Evolutionary conservation across 2,329 filamentous ascomycete genomes (phyloP).

Genomic region (Didymella pinodella): DNA sequence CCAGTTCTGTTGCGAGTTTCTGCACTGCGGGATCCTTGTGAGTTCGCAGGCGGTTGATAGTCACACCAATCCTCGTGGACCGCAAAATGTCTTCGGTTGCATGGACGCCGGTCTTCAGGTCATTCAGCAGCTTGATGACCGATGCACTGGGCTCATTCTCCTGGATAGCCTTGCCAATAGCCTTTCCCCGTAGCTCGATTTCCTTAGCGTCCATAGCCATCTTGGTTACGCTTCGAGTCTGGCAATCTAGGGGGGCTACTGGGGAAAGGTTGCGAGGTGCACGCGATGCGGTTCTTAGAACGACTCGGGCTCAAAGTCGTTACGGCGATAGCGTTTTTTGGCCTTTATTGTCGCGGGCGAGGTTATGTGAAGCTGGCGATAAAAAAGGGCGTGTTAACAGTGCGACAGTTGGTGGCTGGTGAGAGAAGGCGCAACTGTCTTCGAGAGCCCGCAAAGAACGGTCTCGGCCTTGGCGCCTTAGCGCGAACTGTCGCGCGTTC

Average conservation of each 20-base stretch:
- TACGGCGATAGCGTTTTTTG: slow-evolving; percentile 4
- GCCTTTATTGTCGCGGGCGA: background rate
- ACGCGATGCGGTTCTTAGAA: slow-evolving; percentile 13
- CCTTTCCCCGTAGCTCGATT: slow-evolving; percentile 77
- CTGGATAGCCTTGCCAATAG: slow-evolving; percentile 78
- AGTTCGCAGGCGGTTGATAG: slow-evolving; percentile 83
- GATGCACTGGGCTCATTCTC: slow-evolving; percentile 77
- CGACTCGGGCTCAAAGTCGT: slow-evolving; percentile 16
- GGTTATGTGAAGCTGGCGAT: background rate
- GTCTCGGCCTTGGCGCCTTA: slow-evolving; percentile 14
- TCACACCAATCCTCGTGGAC: slow-evolving; percentile 89
- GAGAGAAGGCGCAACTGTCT: slow-evolving; percentile 1
- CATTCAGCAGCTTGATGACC: slow-evolving; percentile 76
- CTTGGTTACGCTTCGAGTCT: slow-evolving; percentile 2
- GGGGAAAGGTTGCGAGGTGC: slow-evolving; percentile 2
- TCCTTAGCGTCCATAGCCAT: slow-evolving; percentile 79
- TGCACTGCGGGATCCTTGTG: slow-evolving; percentile 79
- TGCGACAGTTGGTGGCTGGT: slow-evolving; percentile 9
- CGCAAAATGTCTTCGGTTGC: slow-evolving; percentile 91
- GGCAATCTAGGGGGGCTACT: background rate
- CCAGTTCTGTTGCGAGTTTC: slow-evolving; percentile 79
- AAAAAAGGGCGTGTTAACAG: slow-evolving; percentile 12
- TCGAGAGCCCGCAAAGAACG: slow-evolving; percentile 7
- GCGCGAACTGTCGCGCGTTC: slow-evolving; percentile 12
- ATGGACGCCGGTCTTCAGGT: slow-evolving; percentile 79